Base-by-base conservation (phyloP, 805 yeast genomes). In the Wickerhamomyces strasburgensis region DNA sequence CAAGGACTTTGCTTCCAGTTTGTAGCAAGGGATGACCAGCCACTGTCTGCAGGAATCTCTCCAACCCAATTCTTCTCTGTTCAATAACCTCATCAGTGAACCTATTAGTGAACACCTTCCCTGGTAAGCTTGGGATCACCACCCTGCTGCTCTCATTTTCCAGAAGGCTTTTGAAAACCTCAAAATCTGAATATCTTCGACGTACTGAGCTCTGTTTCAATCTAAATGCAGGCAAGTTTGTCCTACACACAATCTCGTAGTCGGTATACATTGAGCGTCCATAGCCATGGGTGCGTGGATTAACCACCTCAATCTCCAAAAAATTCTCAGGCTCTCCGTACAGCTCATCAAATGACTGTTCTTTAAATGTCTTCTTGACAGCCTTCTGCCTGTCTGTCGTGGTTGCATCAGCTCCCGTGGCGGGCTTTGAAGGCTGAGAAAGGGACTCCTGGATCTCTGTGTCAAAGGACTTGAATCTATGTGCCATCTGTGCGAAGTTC, bases 251-350 rank as follows among this genome's bases (percentile, higher is more conserved):
- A 16, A 90, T 77, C 60, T 89, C 97, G 60, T 90, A 90, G 61
- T 90, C 98, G 8, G 98, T 90, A 58, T 71, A 90, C 79, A 80
- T 77, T 19, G 77, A 72, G 23, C 78, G 62, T 5, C 75, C 75
- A 53, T 84, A 61, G 2, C 75, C 78, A 51, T 85, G 94, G 0
- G 95, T 86, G 44, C 77, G 75, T 9, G 95, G 94, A 56, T 80
- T 80, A 19, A 67, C 42, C 41, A 88, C 95, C 59, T 89, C 97
- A 25, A 93, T 79, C 61, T 90, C 98, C 28, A 90, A 70, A 54
- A 88, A 86, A 62, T 87, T 86, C 60, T 93, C 98, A 0, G 97
- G 98, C 51, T 84, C 95, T 0, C 94, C 96, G 55, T 93, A 93
- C 29, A 84, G 72, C 51, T 87, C 95, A 45, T 77, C 84, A 57